Evolutionary conservation across 2,329 filamentous ascomycete genomes (phyloP).

Genomic region (Alternaria gaisen): DNA sequence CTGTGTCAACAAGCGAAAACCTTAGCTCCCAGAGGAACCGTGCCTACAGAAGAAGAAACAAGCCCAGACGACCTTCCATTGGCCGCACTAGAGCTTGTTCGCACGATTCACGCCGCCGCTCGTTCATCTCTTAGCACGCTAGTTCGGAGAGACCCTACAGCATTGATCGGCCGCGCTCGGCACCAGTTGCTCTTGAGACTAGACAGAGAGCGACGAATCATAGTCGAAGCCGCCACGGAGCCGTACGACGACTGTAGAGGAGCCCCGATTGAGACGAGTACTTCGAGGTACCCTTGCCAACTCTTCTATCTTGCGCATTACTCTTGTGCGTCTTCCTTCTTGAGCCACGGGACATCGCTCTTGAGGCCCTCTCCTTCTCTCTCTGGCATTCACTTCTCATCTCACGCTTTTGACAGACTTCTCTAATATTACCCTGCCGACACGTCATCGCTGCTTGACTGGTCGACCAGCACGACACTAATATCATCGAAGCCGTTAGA

Average conservation of each 20-base stretch:
- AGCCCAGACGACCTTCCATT: constrained; percentile 23
- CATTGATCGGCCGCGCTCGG: constrained; percentile 37
- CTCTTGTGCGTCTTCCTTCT: constrained; percentile 20
- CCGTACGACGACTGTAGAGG: constrained; percentile 42
- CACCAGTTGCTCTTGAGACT: constrained; percentile 42
- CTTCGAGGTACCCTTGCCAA: constrained; percentile 26
- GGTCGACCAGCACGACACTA: constrained; percentile 26
- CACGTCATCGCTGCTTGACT: constrained; percentile 20
- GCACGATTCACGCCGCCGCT: constrained; percentile 36
- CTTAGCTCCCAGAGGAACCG: constrained; percentile 8
- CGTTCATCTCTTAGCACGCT: constrained; percentile 35
- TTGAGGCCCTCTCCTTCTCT: constrained; percentile 12
- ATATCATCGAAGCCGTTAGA: constrained; percentile 14
- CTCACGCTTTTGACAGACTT: constrained; percentile 12
- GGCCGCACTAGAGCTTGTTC: constrained; percentile 29
- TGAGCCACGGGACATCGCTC: constrained; percentile 19
- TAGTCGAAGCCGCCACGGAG: constrained; percentile 26
- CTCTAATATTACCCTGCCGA: constrained; percentile 9
- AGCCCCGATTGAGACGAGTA: constrained; percentile 26
- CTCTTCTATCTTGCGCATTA: constrained; percentile 25
- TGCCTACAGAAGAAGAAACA: constrained; percentile 18
- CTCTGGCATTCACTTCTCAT: constrained; percentile 20
- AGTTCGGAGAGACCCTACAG: constrained; percentile 38
- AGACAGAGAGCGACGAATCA: constrained; percentile 32
- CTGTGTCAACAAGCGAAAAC: constrained; percentile 10